A percentile compares a stretch with the other conserved stretches of the same genome.
phyloP scores from a whole-genome alignment of 2,329 filamentous ascomycete genomes.

The Anthostomella pinea region DNA sequence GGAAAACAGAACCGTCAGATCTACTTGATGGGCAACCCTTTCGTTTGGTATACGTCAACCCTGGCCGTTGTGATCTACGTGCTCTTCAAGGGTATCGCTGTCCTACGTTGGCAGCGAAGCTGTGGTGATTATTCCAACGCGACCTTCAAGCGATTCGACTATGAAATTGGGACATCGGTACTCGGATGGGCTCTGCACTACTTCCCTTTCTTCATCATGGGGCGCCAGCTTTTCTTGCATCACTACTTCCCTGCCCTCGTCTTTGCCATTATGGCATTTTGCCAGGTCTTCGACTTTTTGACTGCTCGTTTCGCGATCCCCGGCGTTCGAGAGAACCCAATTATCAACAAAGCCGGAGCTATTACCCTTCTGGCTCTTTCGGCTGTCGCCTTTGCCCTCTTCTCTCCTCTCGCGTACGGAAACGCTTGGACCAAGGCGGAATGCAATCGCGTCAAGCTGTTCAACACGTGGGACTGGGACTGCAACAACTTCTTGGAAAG shows the following conservation, averaged over 20 bases:
- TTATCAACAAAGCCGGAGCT: constrained; percentile 72
- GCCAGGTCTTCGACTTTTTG: constrained; percentile 83
- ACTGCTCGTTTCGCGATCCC: constrained; percentile 69
- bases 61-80: constrained; percentile 73
- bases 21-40: constrained; percentile 90
- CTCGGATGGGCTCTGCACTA: constrained; percentile 97
- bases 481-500: constrained; percentile 88
- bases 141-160: constrained; percentile 95
- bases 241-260: constrained; percentile 98
- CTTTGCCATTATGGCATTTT: constrained; percentile 87
- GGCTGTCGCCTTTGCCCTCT: constrained; percentile 76
- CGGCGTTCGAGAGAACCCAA: constrained; percentile 65
- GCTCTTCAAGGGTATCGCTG: constrained; percentile 80
- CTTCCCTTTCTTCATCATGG: constrained; percentile 98
- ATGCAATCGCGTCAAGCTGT: constrained; percentile 83
- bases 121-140: constrained; percentile 79
- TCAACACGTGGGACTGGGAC: constrained; percentile 93
- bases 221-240: constrained; percentile 95
- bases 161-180: constrained; percentile 86
- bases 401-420: constrained; percentile 86
- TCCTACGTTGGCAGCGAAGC: constrained; percentile 92
- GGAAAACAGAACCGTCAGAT: constrained; percentile 90
- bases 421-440: constrained; percentile 89
- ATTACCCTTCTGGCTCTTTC: constrained; percentile 71
- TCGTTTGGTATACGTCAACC: constrained; percentile 92